A percentile compares a stretch with the other conserved stretches of the same genome.
phyloP scores from a whole-genome alignment of 192 early-diverging fungal genomes.

The Gamsiella multidivaricata region DNA sequence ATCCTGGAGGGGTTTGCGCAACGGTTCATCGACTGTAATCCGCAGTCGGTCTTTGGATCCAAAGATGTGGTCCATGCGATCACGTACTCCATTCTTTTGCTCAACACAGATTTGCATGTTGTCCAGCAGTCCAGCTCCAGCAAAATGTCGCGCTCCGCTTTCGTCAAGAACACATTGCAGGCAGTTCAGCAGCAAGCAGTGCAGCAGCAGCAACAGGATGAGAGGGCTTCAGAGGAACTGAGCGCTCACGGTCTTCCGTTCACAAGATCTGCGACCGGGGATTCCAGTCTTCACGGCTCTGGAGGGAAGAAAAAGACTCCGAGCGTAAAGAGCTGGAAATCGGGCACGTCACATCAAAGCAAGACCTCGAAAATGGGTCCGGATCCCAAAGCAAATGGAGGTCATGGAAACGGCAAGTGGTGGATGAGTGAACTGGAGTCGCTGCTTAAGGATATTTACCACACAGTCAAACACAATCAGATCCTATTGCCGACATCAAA shows the following conservation, averaged over 20 bases:
- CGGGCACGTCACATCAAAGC: slow-evolving; percentile 39
- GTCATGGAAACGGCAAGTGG: slow-evolving; percentile 39
- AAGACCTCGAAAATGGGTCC: slow-evolving; percentile 21
- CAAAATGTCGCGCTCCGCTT: slow-evolving; percentile 80
- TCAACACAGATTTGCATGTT: slow-evolving; percentile 95
- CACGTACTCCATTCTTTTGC: slow-evolving; percentile 84
- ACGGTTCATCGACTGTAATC: slow-evolving; percentile 88
- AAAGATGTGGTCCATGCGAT: slow-evolving; percentile 89
- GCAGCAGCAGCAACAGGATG: not conserved
- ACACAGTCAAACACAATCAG: slow-evolving; percentile 67
- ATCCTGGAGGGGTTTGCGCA: slow-evolving; percentile 87
- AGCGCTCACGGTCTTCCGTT: not conserved
- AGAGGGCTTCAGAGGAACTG: not conserved
- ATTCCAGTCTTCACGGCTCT: not conserved
- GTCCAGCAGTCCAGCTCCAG: slow-evolving; percentile 75
- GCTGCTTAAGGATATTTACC: slow-evolving; percentile 70
- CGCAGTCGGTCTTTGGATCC: slow-evolving; percentile 57
- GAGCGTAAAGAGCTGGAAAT: slow-evolving; percentile 58
- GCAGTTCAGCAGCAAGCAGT: slow-evolving; percentile 29
- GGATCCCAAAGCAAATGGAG: slow-evolving; percentile 30
- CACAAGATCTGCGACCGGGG: slow-evolving; percentile 14
- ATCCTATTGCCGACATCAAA: slow-evolving; percentile 58
- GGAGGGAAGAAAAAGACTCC: slow-evolving; percentile 24
- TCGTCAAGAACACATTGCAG: slow-evolving; percentile 77
- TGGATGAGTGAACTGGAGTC: slow-evolving; percentile 69